A percentile compares a stretch with the other conserved stretches of the same genome.
Evolutionary conservation across 176 grass and related monocot genomes (phyloP).

Genomic region (Zoysia pacifica): DNA sequence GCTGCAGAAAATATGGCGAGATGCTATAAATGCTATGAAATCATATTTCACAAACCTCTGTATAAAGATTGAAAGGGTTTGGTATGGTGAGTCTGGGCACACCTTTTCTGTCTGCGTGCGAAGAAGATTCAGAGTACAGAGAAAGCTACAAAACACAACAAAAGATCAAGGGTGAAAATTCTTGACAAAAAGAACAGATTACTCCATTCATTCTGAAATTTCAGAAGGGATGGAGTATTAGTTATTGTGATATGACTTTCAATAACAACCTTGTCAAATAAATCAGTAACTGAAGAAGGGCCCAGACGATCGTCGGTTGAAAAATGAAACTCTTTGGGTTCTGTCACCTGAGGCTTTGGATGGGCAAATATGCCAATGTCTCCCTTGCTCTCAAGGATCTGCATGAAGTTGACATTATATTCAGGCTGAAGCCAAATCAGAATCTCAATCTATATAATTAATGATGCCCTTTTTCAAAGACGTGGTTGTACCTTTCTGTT

Average conservation of each 20-base stretch:
- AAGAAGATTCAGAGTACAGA: slow-evolving; percentile 70
- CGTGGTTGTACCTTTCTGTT: slow-evolving; percentile 67
- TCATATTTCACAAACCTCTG: slow-evolving; percentile 58
- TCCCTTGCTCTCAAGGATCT: slow-evolving; percentile 89
- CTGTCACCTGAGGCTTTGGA: slow-evolving; percentile 59
- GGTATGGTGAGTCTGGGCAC: slow-evolving; percentile 58
- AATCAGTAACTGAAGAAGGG: slow-evolving; percentile 60
- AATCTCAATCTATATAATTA: slow-evolving; percentile 5
- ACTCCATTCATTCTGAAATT: no score
- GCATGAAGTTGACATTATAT: slow-evolving; percentile 30
- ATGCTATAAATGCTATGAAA: slow-evolving; percentile 2
- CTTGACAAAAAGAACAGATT: slow-evolving; percentile 18
- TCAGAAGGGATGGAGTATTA: no score
- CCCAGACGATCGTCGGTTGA: slow-evolving; percentile 75
- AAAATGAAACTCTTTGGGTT: slow-evolving; percentile 83
- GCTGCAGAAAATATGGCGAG: slow-evolving; percentile 2
- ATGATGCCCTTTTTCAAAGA: neutral
- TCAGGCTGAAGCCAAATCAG: slow-evolving; percentile 24
- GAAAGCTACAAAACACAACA: slow-evolving; percentile 71
- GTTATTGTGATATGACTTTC: neutral
- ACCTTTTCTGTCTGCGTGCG: slow-evolving; percentile 52
- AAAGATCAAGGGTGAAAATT: neutral
- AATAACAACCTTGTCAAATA: slow-evolving; percentile 75
- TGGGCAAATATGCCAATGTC: slow-evolving; percentile 51
- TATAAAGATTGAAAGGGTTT: slow-evolving; percentile 90